These are phyloP conservation scores for Zizania latifolia DNA, from an alignment of 176 grass and related monocot species.

Conservation along the genomic window DNA sequence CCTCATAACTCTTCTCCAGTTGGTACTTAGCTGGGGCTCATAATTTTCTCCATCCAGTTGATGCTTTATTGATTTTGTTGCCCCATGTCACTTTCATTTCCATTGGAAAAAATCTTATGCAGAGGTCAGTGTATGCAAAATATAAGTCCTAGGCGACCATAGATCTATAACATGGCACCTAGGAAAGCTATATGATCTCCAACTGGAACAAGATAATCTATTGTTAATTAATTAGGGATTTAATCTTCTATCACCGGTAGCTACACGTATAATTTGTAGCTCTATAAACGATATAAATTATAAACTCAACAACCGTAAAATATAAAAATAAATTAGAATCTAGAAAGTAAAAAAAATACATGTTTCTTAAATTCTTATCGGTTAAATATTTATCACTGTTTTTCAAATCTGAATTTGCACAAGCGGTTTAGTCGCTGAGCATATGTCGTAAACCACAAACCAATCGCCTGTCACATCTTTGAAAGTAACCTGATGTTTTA, in stretches of 20 bases:
- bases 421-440: neutral
- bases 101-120: neutral
- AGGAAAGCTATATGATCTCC: neutral
- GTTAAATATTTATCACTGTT: too few relatives aligned
- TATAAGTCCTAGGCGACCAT: neutral
- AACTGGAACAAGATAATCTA: neutral
- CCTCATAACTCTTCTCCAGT: neutral
- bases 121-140: neutral
- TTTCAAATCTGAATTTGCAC: too few relatives aligned
- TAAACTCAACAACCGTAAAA: too few relatives aligned
- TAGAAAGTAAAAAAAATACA: too few relatives aligned
- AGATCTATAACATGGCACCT: neutral
- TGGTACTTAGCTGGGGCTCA: neutral
- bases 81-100: neutral
- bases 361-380: too few relatives aligned
- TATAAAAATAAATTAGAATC: too few relatives aligned
- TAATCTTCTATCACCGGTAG: too few relatives aligned
- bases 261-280: too few relatives aligned
- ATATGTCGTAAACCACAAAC: neutral
- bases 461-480: neutral
- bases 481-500: neutral
- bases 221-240: too few relatives aligned
- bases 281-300: too few relatives aligned
- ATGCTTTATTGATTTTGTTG: neutral
- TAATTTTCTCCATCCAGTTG: neutral